phyloP scores from a whole-genome alignment of 148 eudicot species.

The Nepenthes mirabilis region DNA sequence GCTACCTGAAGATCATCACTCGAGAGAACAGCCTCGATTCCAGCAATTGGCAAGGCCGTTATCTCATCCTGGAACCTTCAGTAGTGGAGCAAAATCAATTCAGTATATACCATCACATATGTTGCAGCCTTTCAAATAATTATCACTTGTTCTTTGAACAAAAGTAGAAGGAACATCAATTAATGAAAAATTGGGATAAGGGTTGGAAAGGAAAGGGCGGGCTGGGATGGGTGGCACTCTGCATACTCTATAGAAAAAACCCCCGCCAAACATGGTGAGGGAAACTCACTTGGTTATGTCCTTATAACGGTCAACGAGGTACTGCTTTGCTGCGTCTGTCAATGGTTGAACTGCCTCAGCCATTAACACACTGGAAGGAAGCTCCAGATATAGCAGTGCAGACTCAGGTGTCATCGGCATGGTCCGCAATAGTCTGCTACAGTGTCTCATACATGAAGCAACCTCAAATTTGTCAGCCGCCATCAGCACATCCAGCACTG shows the following conservation, averaged over 20 bases:
- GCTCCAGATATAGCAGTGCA: constrained; percentile 62
- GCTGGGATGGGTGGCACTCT: neutral
- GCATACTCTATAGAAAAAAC: neutral
- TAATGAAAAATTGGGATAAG: no score
- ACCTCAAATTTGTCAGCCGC: constrained; percentile 91
- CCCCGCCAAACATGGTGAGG: neutral
- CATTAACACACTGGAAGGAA: constrained; percentile 79
- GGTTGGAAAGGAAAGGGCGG: neutral
- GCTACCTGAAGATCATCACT: constrained; percentile 90
- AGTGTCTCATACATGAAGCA: constrained; percentile 72
- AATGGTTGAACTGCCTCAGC: constrained; percentile 81
- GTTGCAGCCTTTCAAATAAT: neutral
- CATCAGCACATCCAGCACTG: constrained; percentile 68
- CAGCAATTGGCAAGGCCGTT: constrained; percentile 71
- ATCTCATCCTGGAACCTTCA: constrained; percentile 77
- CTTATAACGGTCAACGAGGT: constrained; percentile 61
- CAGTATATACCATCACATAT: neutral
- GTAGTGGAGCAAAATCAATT: neutral
- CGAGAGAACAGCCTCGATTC: constrained; percentile 72
- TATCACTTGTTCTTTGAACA: neutral
- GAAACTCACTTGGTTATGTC: constrained; percentile 54
- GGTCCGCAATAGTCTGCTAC: constrained; percentile 48
- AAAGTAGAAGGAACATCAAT: neutral
- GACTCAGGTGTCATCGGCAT: constrained; percentile 76
- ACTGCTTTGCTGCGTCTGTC: constrained; percentile 73